phyloP scores from a whole-genome alignment of 2,329 filamentous ascomycete species.

The Pseudogymnoascus sp. region DNA sequence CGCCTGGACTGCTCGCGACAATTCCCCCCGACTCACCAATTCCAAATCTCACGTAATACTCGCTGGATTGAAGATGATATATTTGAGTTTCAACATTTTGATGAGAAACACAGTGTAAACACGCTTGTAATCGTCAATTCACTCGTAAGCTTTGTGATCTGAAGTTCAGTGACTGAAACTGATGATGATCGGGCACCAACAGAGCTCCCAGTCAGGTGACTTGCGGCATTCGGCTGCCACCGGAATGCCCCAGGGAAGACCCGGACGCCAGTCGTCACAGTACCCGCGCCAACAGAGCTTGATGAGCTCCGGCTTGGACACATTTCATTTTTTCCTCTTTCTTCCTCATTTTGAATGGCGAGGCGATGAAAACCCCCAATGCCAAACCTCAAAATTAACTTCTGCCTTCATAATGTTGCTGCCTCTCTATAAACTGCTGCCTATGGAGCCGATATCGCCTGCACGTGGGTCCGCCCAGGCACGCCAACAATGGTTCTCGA shows the following conservation, averaged over 20 bases:
- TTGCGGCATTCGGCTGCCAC: background rate
- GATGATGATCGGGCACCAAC: background rate
- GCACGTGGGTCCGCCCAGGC: constrained; percentile 1
- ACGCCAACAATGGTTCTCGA: background rate
- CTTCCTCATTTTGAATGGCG: background rate
- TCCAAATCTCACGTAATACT: background rate
- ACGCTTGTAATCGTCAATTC: background rate
- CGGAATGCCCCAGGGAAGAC: background rate
- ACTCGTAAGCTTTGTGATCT: background rate
- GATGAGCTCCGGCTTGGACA: background rate
- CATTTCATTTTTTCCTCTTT: background rate
- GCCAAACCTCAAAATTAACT: background rate
- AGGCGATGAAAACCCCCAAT: background rate
- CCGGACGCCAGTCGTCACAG: background rate
- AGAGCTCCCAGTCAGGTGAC: background rate
- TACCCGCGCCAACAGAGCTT: background rate
- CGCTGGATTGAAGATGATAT: background rate
- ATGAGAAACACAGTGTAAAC: background rate
- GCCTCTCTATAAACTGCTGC: constrained; percentile 1
- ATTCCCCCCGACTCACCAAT: background rate
- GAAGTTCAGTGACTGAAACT: background rate
- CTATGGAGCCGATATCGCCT: background rate
- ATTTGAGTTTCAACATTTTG: background rate
- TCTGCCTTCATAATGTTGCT: constrained; percentile 1
- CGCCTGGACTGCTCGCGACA: background rate